These are phyloP conservation scores for Nannochloris sp. DNA, from an alignment of 139 green algal species.

Conservation along the genomic window DNA sequence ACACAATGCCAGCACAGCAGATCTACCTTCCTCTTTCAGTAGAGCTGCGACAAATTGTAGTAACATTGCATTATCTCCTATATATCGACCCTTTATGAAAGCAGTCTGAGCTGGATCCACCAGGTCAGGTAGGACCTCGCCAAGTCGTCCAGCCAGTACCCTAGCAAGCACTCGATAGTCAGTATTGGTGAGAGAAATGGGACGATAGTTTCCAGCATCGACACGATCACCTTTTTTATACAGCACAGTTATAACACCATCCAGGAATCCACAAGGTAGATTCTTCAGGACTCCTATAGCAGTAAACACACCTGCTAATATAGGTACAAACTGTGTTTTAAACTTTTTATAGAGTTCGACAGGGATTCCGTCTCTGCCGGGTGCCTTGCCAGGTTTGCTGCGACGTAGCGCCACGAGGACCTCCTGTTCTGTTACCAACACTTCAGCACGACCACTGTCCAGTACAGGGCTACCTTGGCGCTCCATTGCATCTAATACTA, in stretches of 20 bases:
- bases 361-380: neutral
- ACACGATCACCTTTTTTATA: slow-evolving; percentile 11
- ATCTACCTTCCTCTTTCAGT: neutral
- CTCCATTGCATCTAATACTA: no score
- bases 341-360: neutral
- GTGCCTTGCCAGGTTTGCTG: neutral
- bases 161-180: slow-evolving; percentile 24
- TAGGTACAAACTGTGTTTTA: neutral
- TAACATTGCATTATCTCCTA: slow-evolving; percentile 16
- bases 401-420: neutral
- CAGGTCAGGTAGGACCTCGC: neutral
- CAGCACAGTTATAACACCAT: slow-evolving; percentile 21
- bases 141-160: slow-evolving; percentile 7
- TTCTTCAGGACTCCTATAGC: neutral
- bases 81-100: slow-evolving; percentile 21
- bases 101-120: slow-evolving; percentile 27
- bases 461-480: no score
- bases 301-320: neutral
- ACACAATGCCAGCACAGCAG: neutral
- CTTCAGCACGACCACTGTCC: neutral
- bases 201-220: slow-evolving; percentile 15
- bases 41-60: slow-evolving; percentile 14
- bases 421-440: neutral
- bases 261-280: neutral
- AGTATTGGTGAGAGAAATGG: slow-evolving; percentile 30